Evolutionary conservation across 2,329 filamentous ascomycete species (phyloP), one percentile per base, ranked within the genome.

Genomic region (Neodidymelliopsis sp.): DNA sequence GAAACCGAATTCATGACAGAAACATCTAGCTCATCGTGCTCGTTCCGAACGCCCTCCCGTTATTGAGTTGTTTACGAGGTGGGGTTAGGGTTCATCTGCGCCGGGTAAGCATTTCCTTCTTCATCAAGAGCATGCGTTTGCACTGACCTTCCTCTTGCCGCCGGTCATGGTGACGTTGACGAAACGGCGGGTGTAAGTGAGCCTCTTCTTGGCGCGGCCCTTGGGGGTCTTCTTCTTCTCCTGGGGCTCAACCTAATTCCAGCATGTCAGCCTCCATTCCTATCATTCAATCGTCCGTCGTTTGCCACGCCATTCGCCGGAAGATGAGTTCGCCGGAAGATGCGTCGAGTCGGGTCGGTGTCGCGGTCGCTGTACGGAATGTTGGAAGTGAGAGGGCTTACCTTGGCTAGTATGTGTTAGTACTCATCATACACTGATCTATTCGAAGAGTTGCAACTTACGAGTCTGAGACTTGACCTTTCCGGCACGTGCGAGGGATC

Each of bases 141-240:
- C 38, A 63, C 81, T 74, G 79, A 94, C 91, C 91, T 97, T 97
- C 80, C 93, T 85, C 92, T 97, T 97, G 82, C 93, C 93, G 79
- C 91, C 92, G 65, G 92, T 95, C 81, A 96, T 85, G 74, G 90
- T 94, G 76, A 97, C 91, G 82, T 97, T 97, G 70, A 97, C 92
- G 84, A 97, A 97, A 74, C 93, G 91, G 78, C 93, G 89, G 71
- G 91, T 96, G 86, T 97, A 97, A 78, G 85, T 87, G 77, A 95
- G 87, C 75, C 93, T 87, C 91, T 97, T 97, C 83, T 94, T 91
- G 70, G 93, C 93, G 75, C 93, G 91, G 75, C 93, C 93, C 87
- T 97, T 97, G 76, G 93, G 91, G 70, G 82, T 84, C 89, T 97
- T 97, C 81, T 89, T 83, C 88, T 96, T 96, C 88, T 97, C 92